phyloP scores from a whole-genome alignment of 495 filamentous ascomycete species.

The Aspergillus coremiiformis region DNA sequence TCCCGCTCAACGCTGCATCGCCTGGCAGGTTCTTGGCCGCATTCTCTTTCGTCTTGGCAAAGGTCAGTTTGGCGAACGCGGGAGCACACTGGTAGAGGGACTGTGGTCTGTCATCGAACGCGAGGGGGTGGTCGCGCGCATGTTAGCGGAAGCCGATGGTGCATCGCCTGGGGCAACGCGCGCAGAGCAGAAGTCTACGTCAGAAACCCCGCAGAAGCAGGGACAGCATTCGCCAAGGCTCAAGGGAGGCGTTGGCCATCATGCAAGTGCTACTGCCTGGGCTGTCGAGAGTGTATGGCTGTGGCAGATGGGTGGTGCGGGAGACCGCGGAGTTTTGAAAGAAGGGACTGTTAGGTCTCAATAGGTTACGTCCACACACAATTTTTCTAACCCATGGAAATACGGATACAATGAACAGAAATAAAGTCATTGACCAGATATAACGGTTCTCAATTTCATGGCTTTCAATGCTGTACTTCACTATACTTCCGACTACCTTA shows the following conservation, averaged over 20 bases:
- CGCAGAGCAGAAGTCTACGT: background rate
- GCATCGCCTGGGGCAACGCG: slow-evolving; percentile 7
- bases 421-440: background rate
- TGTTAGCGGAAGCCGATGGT: slow-evolving; percentile 60
- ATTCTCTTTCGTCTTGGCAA: slow-evolving; percentile 75
- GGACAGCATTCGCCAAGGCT: slow-evolving; percentile 12
- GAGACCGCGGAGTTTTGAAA: slow-evolving; percentile 38
- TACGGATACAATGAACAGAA: background rate
- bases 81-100: slow-evolving; percentile 50
- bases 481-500: background rate
- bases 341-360: slow-evolving; percentile 27
- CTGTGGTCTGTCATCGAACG: slow-evolving; percentile 73
- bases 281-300: slow-evolving; percentile 89
- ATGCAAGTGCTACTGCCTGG: slow-evolving; percentile 65
- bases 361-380: too few species aligned
- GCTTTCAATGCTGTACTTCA: background rate
- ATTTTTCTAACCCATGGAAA: too few species aligned
- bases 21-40: slow-evolving; percentile 83
- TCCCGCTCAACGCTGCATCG: slow-evolving; percentile 80
- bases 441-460: background rate
- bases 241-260: slow-evolving; percentile 30
- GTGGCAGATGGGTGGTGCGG: slow-evolving; percentile 72
- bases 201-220: background rate
- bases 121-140: slow-evolving; percentile 62
- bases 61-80: slow-evolving; percentile 66